Base-by-base conservation (phyloP, 1,284 basidiomycete genomes). In the Cutaneotrichosporon sp. region DNA sequence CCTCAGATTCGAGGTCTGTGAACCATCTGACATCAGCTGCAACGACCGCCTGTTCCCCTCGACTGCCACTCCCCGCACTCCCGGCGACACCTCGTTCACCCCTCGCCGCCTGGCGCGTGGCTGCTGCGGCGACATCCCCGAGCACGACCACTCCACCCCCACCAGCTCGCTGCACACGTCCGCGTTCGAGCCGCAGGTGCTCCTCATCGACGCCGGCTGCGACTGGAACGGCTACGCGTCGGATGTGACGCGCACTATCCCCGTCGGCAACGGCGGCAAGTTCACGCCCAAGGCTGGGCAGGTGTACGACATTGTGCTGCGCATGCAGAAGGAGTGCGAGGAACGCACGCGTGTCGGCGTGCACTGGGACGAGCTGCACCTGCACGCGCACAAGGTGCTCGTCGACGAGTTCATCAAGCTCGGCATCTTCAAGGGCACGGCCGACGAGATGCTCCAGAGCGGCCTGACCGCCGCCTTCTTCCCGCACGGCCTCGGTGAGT, bases 171-270 rank as follows among this genome's bases (percentile, higher is more conserved):
- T 70, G 16, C 72, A 76, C 64, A 45, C 58, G 8, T 69, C 61
- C 6, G 62, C 72, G 1, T 79, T 79, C 58, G 73, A 81, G 11
- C 89, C 91, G 0, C 91, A 93, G 74, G 88, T 94, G 4, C 82
- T 97, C 5, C 84, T 95, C 43, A 92, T 95, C 64, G 93, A 97
- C 72, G 92, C 92, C 1, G 92, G 92, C 0, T 92, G 91, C 71
- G 93, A 97, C 79, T 93, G 87, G 87, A 83, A 87, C 49, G 89
- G 76, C 11, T 78, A 78, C 62, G 77, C 77, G 0, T 73, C 75
- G 4, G 79, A 80, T 62, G 73, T 81, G 33, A 80, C 77, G 18
- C 67, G 79, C 55, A 79, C 77, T 7, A 77, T 80, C 18, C 80
- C 79, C 4, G 75, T 95, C 24, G 93, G 93, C 0, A 95, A 95